Conservation (phyloP, 768 basidiomycete species). For the Kwoniella sp. region DNA sequence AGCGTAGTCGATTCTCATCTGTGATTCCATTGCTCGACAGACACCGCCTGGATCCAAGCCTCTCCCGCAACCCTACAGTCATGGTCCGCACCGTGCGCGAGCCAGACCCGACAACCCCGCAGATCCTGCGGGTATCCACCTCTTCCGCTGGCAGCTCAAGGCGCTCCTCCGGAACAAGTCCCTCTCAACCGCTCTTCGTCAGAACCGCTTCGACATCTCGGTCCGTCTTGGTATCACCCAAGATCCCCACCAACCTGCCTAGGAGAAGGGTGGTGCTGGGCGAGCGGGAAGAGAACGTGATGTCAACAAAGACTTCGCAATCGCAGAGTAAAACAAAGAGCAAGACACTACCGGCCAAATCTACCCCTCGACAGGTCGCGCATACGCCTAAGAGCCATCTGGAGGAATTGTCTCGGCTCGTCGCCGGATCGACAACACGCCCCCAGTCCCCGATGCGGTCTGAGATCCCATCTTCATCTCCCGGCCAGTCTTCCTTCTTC, state of each 20-base stretch:
- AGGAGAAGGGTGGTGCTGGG: constrained; percentile 16
- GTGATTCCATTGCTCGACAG: no score
- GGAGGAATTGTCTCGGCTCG: constrained; percentile 3
- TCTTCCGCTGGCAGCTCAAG: constrained; percentile 14
- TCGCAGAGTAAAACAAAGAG: no score
- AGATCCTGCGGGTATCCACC: constrained; percentile 10
- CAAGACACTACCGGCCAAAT: no score
- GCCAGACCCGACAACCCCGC: constrained; percentile 14
- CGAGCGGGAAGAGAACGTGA: constrained; percentile 16
- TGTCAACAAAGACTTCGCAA: constrained; percentile 3
- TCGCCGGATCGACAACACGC: constrained; percentile 4
- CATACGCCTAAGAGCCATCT: no score
- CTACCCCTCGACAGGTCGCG: no score
- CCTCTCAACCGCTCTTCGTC: constrained; percentile 5
- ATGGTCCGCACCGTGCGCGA: constrained; percentile 20
- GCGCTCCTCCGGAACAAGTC: background rate
- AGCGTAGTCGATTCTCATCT: no score
- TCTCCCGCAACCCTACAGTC: background rate
- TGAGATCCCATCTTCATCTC: constrained; percentile 14
- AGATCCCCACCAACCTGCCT: background rate
- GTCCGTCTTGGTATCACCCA: background rate
- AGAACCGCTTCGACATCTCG: constrained; percentile 1
- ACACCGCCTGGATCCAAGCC: no score
- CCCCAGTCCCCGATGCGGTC: background rate
- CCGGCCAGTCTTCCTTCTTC: background rate